Base-by-base conservation (phyloP, 2,329 filamentous ascomycete genomes). In the Clonostachys solani region DNA sequence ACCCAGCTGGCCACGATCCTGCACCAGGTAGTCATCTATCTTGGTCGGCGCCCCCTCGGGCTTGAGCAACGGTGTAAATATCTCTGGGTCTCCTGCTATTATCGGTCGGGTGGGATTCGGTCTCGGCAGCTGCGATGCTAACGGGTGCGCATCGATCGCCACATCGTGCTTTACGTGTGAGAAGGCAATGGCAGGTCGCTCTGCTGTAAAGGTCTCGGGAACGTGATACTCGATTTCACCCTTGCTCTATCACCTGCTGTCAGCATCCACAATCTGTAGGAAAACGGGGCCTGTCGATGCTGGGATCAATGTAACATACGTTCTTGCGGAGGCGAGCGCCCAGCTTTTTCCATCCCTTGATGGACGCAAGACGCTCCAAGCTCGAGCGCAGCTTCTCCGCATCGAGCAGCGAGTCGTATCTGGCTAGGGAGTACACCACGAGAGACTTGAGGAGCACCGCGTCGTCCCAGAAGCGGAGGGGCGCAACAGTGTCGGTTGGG, bases 181-280 rank as follows among this genome's bases (percentile, higher is more conserved):
- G 53, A 60, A 70, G 12, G 54, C 54, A 9, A 72, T 54, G 0
- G 62, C 58, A 2, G 65, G 67, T 4, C 69, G 60, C 2, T 62
- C 52, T 8, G 54, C 47, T 6, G 56, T 62, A 49, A 65, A 73
- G 6, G 52, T 29, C 10, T 50, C 51, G 1, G 71, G 70, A 35
- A 73, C 58, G 44, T 73, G 70, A 45, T 71, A 67, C 50, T 72
- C 69, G 4, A 73, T 59, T 43, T 57, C 57, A 17, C 53, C 57
- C 23, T 52, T 46, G 13, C 47, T 45, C 56, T 60, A 41, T 54
- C 10, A 13, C 33, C 23, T n/a, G 5, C 33, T 36, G 13, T 34
- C 33, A 13, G n/a, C 17, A 16, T 12, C 12, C 29, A 16, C 34
- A 33, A 40, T 33, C 37, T 18, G n/a, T 36, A 16, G 12, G n/a